Base-by-base conservation (phyloP, 1,139 yeast species). In the Tardiomyces digboiensis region DNA sequence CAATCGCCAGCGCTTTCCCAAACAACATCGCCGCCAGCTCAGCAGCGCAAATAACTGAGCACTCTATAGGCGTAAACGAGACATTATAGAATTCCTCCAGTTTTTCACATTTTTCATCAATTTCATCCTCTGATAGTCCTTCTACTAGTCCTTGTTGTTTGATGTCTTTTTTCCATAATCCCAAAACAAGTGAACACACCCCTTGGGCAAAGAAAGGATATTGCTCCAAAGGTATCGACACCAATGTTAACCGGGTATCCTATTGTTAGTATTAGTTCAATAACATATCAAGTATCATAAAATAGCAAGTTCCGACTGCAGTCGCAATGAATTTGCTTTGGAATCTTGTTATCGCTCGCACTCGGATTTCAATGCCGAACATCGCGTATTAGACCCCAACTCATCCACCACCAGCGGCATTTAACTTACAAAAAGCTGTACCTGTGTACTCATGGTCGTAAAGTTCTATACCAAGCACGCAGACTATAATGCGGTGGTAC, bases 61-160 rank as follows among this genome's bases (percentile, higher is more conserved):
- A 74, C 51, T 77, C 82, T 10, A 61, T 52, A 0, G 82, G 81
- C 1, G 81, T 75, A 48, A 74, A 69, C 1, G 81, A 78, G 40
- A 78, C 66, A 52, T 74, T 80, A 51, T 76, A 70, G 52, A 77
- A 75, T 38, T 57, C 57, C 38, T 58, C 61, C 19, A 33, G 8
- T 12, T 33, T 16, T 8, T 33, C 37, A 20, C 19, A 33, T 16
- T 26, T 26, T n/a, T 26, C 33, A 5, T 26, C 33, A 3, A 26
- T 26, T 3, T 26, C 33, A 8, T 16, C 14, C 33, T 26, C 33
- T 13, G 8, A 5, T 3, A 26, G 10, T 5, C 33, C 33, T n/a
- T 4, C 33, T 26, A 13, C 14, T 4, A 26, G 12, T 26, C 33
- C 33, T 8, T 26, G 33, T 26, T n/a, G 16, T 8, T 26, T 26